These are phyloP conservation scores for Leucogyrophana mollusca DNA, from an alignment of 768 basidiomycete species.

Conservation along the genomic window DNA sequence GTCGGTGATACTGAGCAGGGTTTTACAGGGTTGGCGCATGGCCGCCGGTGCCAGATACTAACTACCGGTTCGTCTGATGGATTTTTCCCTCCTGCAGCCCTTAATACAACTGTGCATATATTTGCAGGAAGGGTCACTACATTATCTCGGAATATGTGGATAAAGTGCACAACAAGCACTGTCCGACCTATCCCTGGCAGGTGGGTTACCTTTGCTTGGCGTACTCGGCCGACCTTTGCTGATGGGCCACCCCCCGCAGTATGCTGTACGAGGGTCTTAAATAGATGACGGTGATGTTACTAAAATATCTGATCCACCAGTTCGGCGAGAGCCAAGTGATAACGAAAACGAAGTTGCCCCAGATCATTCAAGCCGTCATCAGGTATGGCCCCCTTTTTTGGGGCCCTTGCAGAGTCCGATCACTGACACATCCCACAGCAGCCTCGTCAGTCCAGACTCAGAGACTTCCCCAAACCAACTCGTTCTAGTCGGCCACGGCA, in stretches of 20 bases:
- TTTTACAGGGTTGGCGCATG: constrained; percentile 58
- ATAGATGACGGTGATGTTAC: background rate
- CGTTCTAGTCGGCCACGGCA: constrained; percentile 67
- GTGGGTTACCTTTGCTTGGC: constrained; percentile 40
- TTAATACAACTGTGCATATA: constrained; percentile 14
- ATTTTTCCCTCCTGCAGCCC: background rate
- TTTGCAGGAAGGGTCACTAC: constrained; percentile 62
- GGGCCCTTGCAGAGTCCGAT: constrained; percentile 1
- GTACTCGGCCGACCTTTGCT: constrained; percentile 13
- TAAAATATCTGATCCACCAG: constrained; percentile 34
- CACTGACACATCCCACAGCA: constrained; percentile 42
- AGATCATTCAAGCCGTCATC: constrained; percentile 70
- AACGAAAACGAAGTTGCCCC: constrained; percentile 64
- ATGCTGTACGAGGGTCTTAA: constrained; percentile 49
- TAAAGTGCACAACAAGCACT: constrained; percentile 59
- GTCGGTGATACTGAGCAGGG: background rate
- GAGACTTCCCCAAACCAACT: constrained; percentile 69
- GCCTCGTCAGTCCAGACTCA: constrained; percentile 73
- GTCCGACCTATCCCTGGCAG: constrained; percentile 70
- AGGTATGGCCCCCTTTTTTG: constrained; percentile 42
- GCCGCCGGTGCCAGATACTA: constrained; percentile 74
- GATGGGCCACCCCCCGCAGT: constrained; percentile 38
- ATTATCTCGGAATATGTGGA: constrained; percentile 70
- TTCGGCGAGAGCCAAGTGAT: constrained; percentile 77
- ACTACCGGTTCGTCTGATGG: constrained; percentile 60